These are phyloP conservation scores for Acorus calamus DNA, from an alignment of 106 monocot species.

Conservation along the genomic window DNA sequence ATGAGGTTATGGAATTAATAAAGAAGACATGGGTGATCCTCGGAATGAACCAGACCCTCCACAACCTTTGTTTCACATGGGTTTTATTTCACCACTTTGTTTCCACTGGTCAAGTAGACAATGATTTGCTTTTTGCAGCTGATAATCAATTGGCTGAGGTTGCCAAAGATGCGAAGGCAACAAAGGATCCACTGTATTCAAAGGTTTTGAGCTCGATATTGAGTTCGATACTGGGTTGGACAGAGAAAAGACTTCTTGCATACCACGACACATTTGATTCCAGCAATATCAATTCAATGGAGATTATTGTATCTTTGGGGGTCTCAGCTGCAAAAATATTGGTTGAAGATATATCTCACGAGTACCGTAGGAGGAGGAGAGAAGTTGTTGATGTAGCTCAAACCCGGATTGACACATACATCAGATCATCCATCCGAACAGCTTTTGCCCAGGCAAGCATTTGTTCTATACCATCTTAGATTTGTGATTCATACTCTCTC, in stretches of 20 bases:
- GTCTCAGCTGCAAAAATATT: slow-evolving; percentile 74
- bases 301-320: slow-evolving; percentile 74
- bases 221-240: slow-evolving; percentile 85
- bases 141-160: slow-evolving; percentile 81
- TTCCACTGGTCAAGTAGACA: slow-evolving; percentile 53
- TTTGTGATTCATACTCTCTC: too few species aligned
- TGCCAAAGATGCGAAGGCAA: slow-evolving; percentile 76
- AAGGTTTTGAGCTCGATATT: slow-evolving; percentile 76
- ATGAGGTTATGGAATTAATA: too few species aligned
- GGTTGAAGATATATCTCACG: slow-evolving; percentile 94
- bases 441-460: slow-evolving; percentile 93
- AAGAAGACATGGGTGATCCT: too few species aligned
- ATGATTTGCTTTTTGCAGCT: slow-evolving; percentile 71
- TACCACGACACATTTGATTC: slow-evolving; percentile 86
- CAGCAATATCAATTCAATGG: slow-evolving; percentile 74
- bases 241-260: slow-evolving; percentile 89
- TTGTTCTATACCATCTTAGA: background rate
- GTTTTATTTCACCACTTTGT: slow-evolving; percentile 63
- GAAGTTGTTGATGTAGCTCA: slow-evolving; percentile 89
- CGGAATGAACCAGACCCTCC: too few species aligned
- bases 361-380: slow-evolving; percentile 50
- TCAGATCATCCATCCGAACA: slow-evolving; percentile 81
- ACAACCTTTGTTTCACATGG: slow-evolving; percentile 85
- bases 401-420: slow-evolving; percentile 76
- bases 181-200: slow-evolving; percentile 69